Evolutionary conservation across 2,329 filamentous ascomycete species (phyloP), one percentile per base, ranked within the genome.

Genomic region (Pseudogymnoascus sp.): DNA sequence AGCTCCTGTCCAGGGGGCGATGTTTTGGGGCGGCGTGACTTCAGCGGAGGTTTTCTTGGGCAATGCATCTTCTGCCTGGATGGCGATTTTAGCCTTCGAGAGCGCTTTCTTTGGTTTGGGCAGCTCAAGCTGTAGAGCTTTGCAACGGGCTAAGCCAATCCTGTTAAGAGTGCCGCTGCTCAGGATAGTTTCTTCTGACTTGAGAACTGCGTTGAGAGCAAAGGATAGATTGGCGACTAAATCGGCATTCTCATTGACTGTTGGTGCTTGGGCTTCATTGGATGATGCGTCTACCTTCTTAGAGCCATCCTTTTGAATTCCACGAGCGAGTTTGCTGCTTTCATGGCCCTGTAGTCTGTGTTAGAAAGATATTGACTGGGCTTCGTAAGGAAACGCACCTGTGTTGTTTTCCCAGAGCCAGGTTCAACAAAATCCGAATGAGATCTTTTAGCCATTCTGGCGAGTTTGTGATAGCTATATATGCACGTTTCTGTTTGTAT

Each of bases 271-370:
- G 28, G 49, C n/a, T 21, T 56, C 49, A 34, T 34, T 36, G 16
- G 49, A 36, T 3, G 49, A 56, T 56, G 28, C 49, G 28, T 34
- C 49, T 56, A 34, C 25, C 11, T 56, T 56, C 49, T 21, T 34
- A 56, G 49, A 49, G 18, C 75, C 70, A 74, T 83, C 79, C 70
- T 84, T 86, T 79, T 80, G 79, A 73, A 81, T 85, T 67, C 78
- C 83, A 72, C 82, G 83, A 63, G 77, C 83, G 66, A 79, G 84
- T 71, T 67, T 86, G 66, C 71, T 86, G 66, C 49, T 34, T 56
- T 56, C 49, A 56, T 56, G 49, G 16, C 49, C 49, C 49, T 56
- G 5, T 12, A 56, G 18, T 14, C 14, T 56, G 11, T 21, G 28
- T 56, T 34, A 56, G 49, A 34, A 56, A 34, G 28, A 56, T 56